These are phyloP conservation scores for Graphium sp. DNA, from an alignment of 2,329 filamentous ascomycete species.

Conservation along the genomic window DNA sequence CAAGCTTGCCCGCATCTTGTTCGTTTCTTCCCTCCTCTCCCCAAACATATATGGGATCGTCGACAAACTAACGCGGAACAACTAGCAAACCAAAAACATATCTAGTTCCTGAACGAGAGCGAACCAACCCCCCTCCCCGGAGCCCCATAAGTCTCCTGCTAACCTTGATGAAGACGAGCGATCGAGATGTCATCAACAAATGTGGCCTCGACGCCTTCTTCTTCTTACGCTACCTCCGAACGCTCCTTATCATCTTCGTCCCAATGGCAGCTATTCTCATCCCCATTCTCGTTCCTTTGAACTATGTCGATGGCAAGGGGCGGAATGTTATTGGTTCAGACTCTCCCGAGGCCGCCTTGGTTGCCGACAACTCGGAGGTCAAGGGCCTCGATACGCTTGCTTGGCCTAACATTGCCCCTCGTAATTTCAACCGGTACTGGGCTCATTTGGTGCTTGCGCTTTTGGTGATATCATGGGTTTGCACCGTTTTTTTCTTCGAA, in stretches of 20 bases:
- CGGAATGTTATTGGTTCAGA: slow-evolving; percentile 21
- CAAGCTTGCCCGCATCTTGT: slow-evolving; percentile 73
- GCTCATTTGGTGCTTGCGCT: slow-evolving; percentile 73
- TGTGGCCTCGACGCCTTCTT: slow-evolving; percentile 95
- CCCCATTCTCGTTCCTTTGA: slow-evolving; percentile 75
- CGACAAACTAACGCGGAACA: slow-evolving; percentile 6
- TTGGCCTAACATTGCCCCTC: slow-evolving; percentile 66
- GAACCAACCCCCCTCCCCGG: slow-evolving; percentile 56
- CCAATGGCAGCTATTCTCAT: slow-evolving; percentile 64
- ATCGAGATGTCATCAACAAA: slow-evolving; percentile 80
- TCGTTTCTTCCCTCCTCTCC: slow-evolving; percentile 14
- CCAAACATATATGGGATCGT: too few relatives aligned
- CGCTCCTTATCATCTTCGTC: slow-evolving; percentile 76
- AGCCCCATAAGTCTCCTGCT: slow-evolving; percentile 33
- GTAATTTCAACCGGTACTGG: slow-evolving; percentile 56
- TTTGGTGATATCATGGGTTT: slow-evolving; percentile 66
- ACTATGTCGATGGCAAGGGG: slow-evolving; percentile 55
- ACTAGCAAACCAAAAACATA: slow-evolving; percentile 66
- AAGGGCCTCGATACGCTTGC: slow-evolving; percentile 67
- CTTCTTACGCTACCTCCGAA: slow-evolving; percentile 72
- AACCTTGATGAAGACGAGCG: slow-evolving; percentile 49
- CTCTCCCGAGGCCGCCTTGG: slow-evolving; percentile 4
- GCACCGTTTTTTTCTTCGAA: slow-evolving; percentile 74
- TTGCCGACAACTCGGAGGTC: slow-evolving; percentile 18
- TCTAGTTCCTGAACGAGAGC: slow-evolving; percentile 69